Evolutionary conservation across 2,329 filamentous ascomycete genomes (phyloP), one percentile per base, ranked within the genome.

Genomic region (Colletotrichum tanaceti): DNA sequence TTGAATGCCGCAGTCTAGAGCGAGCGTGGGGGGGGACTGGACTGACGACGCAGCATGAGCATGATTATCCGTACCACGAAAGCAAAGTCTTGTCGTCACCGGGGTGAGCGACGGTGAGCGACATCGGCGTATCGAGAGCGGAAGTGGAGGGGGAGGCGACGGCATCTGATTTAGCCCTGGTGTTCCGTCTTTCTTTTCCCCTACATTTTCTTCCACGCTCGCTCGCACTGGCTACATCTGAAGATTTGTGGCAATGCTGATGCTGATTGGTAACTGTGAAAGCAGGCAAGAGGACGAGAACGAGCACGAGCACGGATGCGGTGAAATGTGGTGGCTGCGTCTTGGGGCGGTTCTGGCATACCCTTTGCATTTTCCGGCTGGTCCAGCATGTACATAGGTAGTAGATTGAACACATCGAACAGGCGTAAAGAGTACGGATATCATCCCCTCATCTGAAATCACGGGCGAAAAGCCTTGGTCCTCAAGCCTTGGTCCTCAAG

Each of bases 241-340:
- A 44, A 11, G 16, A 39, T 43, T 9, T n/a, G 32, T 18, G 20
- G 24, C 38, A 35, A 59, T 28, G 39, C n/a, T 14, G 50, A 43
- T 58, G 57, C 20, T 49, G 61, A 68, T 68, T 68, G 61, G 65
- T 68, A 68, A 68, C 44, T 63, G 65, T 58, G 65, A 41, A 47
- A 58, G 14, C 53, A 32, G 32, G 9, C 32, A 35, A 35, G 32
- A 35, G 32, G 10, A 35, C 32, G 32, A 35, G 9, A 35, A 10
- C 32, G 59, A 63, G 39, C 44, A 53, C 47, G 18, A 24, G 24
- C 39, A 38, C 60, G 32, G 41, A 32, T 20, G 35, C 18, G 35
- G 41, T 63, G 52, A 43, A 57, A 63, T 54, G 22, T 32, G 20
- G 10, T 41, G 39, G 38, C n/a, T 28, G 38, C 24, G 53, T 18